Base-by-base conservation (phyloP, 371 early-diverging fungal genomes). In the Zopfochytrium polystomum region DNA sequence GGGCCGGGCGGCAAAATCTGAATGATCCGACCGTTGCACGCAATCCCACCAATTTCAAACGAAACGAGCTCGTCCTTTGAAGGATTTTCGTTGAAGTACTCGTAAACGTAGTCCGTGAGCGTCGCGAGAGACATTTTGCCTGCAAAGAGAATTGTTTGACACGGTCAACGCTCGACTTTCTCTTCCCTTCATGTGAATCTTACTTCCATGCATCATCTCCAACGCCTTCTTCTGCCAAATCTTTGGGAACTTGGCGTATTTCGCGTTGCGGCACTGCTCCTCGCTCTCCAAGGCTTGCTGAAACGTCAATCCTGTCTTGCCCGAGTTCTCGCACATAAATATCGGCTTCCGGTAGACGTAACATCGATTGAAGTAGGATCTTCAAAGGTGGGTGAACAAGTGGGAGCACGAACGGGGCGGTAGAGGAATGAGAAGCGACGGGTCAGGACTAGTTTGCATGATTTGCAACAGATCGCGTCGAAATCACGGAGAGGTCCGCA, bases 291-390 rank as follows among this genome's bases (percentile, higher is more conserved):
- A 69, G 1, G 95, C 95, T 67, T 91, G 81, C 55, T 82, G 80
- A 65, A 82, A 95, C 0, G 91, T 91, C 55, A 95, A 73, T 38
- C 79, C 74, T 18, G 77, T 67, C 65, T 87, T 86, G 2, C 92
- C 90, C 2, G 92, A 87, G 11, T 76, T 73, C 55, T 82, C 83
- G 75, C 93, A 92, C 57, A 88, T 81, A 88, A 93, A 95, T 26
- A 84, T 74, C 43, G 79, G 83, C 51, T 84, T 85, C 35, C 80
- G 80, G 63, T 90, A 91, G 15, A 89, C 75, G 27, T 91, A 76
- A 35, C 5, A 11, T 18, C 23, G 13, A 26, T 48, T 13, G 48
- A 26, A 48, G 48, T 48, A 1, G 13, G n/a, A 11, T 48, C 23
- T 11, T 20, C 48, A 23, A 26, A 11, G 48, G 26, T 48, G 48